Conservation (phyloP, 176 grass and related monocot genomes). For the Zizania latifolia region DNA sequence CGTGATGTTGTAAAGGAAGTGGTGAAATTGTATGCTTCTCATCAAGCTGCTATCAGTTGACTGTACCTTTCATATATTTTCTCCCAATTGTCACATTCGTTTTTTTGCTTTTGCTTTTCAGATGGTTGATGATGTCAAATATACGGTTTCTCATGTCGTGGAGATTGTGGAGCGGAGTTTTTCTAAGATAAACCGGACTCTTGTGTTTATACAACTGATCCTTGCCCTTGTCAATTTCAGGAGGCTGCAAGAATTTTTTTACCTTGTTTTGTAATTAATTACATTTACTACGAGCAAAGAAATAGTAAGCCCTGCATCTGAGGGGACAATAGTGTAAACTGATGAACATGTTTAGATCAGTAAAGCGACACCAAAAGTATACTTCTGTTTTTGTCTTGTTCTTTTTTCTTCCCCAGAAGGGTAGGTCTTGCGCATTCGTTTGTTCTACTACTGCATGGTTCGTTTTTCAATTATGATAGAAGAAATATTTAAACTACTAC, state of each 20-base stretch:
- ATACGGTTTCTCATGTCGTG: constrained; percentile 88
- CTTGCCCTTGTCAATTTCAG: neutral
- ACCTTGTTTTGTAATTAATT: constrained; percentile 20
- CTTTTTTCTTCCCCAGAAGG: neutral
- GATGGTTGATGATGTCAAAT: constrained; percentile 98
- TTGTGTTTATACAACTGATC: constrained; percentile 35
- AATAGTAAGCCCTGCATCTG: constrained; percentile 3
- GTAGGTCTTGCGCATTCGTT: neutral
- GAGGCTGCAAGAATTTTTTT: constrained; percentile 8
- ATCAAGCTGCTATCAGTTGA: neutral
- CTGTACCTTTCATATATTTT: constrained; percentile 1
- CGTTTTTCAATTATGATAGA: neutral
- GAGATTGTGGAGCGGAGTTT: constrained; percentile 81
- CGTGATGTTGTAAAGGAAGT: constrained; percentile 80
- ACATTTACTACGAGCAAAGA: neutral
- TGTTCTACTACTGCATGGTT: neutral
- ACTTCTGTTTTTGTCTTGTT: neutral
- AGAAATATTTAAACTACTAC: neutral
- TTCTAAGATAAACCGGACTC: constrained; percentile 66
- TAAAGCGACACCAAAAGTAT: neutral
- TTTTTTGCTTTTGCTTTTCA: constrained; percentile 31
- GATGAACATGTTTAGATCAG: neutral
- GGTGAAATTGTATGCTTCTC: constrained; percentile 79
- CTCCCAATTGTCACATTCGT: neutral
- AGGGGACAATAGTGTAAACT: neutral